A percentile compares a stretch with the other conserved stretches of the same genome.
phyloP scores from a whole-genome alignment of 345 rosid species.

The Sapria himalayana region DNA sequence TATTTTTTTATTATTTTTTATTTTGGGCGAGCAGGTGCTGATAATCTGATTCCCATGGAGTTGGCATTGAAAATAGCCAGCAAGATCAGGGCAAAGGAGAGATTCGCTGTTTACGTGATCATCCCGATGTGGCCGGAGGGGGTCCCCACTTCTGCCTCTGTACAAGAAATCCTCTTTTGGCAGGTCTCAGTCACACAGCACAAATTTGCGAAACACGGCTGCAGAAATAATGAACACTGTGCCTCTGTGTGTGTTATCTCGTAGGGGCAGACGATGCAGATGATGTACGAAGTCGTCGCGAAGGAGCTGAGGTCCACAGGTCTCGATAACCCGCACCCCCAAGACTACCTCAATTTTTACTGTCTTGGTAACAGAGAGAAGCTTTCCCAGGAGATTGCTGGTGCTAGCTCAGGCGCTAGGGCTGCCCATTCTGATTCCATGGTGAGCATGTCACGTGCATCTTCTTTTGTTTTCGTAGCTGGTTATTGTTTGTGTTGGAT shows the following conservation, averaged over 20 bases:
- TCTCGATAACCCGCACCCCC: slow-evolving; percentile 31
- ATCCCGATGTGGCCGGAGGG: slow-evolving; percentile 96
- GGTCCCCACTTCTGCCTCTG: slow-evolving; percentile 40
- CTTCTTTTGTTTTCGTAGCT: no score
- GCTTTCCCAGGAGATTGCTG: slow-evolving; percentile 12
- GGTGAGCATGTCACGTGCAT: slow-evolving; percentile 12
- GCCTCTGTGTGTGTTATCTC: slow-evolving; percentile 2
- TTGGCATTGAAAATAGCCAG: slow-evolving; percentile 56
- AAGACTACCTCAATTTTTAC: slow-evolving; percentile 64
- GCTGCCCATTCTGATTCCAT: slow-evolving; percentile 8
- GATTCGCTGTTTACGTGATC: slow-evolving; percentile 55
- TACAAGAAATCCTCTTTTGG: slow-evolving; percentile 79
- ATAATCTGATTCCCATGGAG: slow-evolving; percentile 77
- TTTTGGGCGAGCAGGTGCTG: slow-evolving; percentile 40
- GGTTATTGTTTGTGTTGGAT: no score
- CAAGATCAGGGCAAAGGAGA: slow-evolving; percentile 55
- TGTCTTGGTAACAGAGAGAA: slow-evolving; percentile 69
- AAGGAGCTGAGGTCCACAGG: slow-evolving; percentile 31
- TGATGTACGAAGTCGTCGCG: slow-evolving; percentile 66
- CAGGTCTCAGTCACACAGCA: no score
- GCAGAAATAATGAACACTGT: no score
- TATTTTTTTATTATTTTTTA: background rate
- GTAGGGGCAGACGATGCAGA: slow-evolving; percentile 65
- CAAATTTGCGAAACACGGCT: no score
- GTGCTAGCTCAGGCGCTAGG: slow-evolving; percentile 2